These are phyloP conservation scores for Panicum virgatum DNA, from an alignment of 202 grass and related monocot species.

Conservation along the genomic window DNA sequence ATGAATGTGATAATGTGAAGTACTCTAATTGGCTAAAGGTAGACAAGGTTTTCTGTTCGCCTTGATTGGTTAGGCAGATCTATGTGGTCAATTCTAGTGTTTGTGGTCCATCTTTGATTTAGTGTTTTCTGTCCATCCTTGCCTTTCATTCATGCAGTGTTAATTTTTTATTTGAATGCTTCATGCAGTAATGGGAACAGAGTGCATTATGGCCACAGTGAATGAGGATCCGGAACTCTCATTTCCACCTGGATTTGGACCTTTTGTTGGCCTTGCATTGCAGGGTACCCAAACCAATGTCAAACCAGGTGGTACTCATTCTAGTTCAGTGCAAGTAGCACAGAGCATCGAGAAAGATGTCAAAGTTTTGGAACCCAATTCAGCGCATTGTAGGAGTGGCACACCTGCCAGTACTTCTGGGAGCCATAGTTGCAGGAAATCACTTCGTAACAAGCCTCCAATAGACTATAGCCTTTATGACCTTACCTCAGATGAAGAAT, in stretches of 20 bases:
- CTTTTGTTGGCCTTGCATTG: slow-evolving; percentile 47
- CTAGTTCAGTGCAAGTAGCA: slow-evolving; percentile 32
- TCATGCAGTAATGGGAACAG: slow-evolving; percentile 69
- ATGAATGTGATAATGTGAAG: not conserved
- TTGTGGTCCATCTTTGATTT: not conserved
- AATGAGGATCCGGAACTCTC: slow-evolving; percentile 66
- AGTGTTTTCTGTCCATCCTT: not conserved
- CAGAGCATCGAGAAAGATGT: slow-evolving; percentile 15
- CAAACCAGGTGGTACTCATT: slow-evolving; percentile 31
- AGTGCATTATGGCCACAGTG: slow-evolving; percentile 60
- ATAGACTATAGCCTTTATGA: slow-evolving; percentile 86
- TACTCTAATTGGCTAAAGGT: not conserved
- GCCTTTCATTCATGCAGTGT: not conserved
- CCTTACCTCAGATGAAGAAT: slow-evolving; percentile 57
- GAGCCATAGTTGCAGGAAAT: slow-evolving; percentile 63
- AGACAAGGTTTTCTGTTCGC: not conserved
- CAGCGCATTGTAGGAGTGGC: slow-evolving; percentile 19
- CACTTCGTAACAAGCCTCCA: slow-evolving; percentile 70
- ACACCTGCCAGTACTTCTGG: slow-evolving; percentile 35
- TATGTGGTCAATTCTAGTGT: not conserved
- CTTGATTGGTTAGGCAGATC: not conserved
- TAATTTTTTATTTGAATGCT: slow-evolving; percentile 26
- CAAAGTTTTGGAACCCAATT: slow-evolving; percentile 32
- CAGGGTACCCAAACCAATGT: slow-evolving; percentile 43
- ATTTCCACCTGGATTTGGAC: slow-evolving; percentile 83